Base-by-base conservation (phyloP, 2,329 filamentous ascomycete genomes). In the Hypoxylon sp. region DNA sequence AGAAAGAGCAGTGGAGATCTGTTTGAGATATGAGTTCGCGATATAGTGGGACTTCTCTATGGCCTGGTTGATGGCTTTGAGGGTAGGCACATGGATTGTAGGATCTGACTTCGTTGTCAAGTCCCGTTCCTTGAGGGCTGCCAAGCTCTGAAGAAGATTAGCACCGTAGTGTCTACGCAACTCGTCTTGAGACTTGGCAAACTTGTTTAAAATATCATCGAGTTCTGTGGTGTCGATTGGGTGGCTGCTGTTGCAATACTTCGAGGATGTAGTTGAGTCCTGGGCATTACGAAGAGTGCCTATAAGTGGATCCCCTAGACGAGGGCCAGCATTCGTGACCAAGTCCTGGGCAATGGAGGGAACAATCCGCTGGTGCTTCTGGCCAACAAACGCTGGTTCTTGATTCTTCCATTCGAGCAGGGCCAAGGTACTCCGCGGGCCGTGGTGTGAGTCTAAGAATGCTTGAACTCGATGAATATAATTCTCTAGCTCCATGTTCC, bases 121-220 rank as follows among this genome's bases (percentile, higher is more conserved):
- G 22, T 44, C 29, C 19, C 29, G 42, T 3, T 44, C 19, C 17
- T 70, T 54, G 26, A 73, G 55, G 0, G 67, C 69, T 11, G 48
- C 17, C 19, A 76, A 56, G 37, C 73, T 76, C 22, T 67, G 44
- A 0, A 62, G 55, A 51, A 76, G 73, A 50, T 75, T 70, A 6
- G 24, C 57, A 1, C 76, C 80, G 66, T 86, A 85, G 2, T 76
- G 74, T 31, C 74, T 73, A 2, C 83, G 79, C 2, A 84, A 76
- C 1, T 37, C 5, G 4, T 78, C 78, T 1, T 66, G 31, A 11
- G 79, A 80, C 4, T 68, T 66, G 3, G 65, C 53, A 9, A 83
- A 74, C 0, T 52, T 37, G 3, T 63, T 24, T 4, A 84, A 63
- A 35, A 84, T 82, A 2, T 50, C 6, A 9, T 66, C 70, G 13